These are phyloP conservation scores for Ophiosphaerella narmari DNA, from an alignment of 2,329 filamentous ascomycete genomes.

Conservation along the genomic window DNA sequence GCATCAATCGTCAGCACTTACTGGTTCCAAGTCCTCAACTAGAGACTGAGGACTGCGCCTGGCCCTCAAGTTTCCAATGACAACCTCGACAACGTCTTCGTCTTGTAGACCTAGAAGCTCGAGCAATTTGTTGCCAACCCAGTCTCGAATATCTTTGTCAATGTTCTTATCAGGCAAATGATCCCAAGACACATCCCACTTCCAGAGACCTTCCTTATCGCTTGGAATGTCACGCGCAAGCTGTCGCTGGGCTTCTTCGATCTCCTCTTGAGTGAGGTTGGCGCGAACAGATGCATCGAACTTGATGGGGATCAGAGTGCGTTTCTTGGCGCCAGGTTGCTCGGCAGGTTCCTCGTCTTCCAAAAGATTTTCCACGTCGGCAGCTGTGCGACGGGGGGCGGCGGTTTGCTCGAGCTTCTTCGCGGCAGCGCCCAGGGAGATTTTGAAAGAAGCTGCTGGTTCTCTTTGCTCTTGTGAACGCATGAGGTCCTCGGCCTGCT, in stretches of 20 bases:
- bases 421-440: constrained; percentile 84
- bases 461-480: constrained; percentile 52
- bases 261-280: constrained; percentile 80
- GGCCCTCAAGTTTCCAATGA: constrained; percentile 82
- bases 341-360: constrained; percentile 84
- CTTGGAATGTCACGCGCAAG: constrained; percentile 89
- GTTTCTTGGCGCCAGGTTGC: constrained; percentile 67
- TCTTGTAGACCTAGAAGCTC: constrained; percentile 97
- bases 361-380: constrained; percentile 90
- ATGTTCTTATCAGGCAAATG: constrained; percentile 82
- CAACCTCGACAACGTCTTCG: constrained; percentile 90
- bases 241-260: constrained; percentile 77
- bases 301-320: constrained; percentile 64
- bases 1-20: constrained; percentile 53
- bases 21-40: constrained; percentile 82
- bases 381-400: constrained; percentile 74
- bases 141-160: constrained; percentile 84
- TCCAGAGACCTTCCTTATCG: constrained; percentile 84
- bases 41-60: constrained; percentile 76
- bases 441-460: constrained; percentile 79
- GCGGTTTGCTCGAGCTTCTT: constrained; percentile 68
- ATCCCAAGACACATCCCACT: constrained; percentile 92
- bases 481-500: constrained; percentile 75
- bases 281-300: constrained; percentile 51
- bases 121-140: constrained; percentile 97